These are phyloP conservation scores for Rhynchospora pubera DNA, from an alignment of 176 grass and related monocot species.

Conservation along the genomic window DNA sequence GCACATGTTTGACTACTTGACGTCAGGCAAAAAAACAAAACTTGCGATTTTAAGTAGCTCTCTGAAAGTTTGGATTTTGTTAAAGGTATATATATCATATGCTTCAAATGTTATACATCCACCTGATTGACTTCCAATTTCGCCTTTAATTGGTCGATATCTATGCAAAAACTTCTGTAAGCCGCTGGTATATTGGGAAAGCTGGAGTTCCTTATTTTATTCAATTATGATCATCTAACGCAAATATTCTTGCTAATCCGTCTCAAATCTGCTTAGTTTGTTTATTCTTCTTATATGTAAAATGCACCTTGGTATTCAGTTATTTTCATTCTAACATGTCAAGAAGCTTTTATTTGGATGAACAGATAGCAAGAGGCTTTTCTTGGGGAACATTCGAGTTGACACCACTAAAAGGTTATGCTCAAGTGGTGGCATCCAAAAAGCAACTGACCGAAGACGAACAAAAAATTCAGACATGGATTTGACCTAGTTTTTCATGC, in stretches of 20 bases:
- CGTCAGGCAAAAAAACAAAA: conserved; percentile 70
- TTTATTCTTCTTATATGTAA: neutral
- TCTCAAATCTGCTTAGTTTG: conserved; percentile 17
- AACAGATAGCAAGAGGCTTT: conserved; percentile 63
- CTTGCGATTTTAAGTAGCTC: conserved; percentile 69
- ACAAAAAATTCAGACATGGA: neutral
- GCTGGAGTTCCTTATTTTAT: conserved; percentile 1
- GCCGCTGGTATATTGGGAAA: neutral
- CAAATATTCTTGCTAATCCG: neutral
- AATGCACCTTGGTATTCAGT: neutral
- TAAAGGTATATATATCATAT: conserved; percentile 45
- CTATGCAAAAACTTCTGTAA: neutral
- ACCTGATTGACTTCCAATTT: neutral
- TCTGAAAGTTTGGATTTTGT: conserved; percentile 84
- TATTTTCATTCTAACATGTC: conserved; percentile 10
- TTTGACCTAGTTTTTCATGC: neutral
- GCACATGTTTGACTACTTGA: conserved; percentile 81
- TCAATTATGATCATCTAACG: neutral
- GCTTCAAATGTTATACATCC: neutral
- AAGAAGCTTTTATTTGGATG: conserved; percentile 8
- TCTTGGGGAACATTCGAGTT: conserved; percentile 70
- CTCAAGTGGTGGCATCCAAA: conserved; percentile 24
- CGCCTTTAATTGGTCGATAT: neutral
- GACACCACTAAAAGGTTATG: conserved; percentile 49
- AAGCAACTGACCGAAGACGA: neutral